Evolutionary conservation across 2,329 filamentous ascomycete species (phyloP), one percentile per base, ranked within the genome.

Genomic region (Cyphellophora europaea): DNA sequence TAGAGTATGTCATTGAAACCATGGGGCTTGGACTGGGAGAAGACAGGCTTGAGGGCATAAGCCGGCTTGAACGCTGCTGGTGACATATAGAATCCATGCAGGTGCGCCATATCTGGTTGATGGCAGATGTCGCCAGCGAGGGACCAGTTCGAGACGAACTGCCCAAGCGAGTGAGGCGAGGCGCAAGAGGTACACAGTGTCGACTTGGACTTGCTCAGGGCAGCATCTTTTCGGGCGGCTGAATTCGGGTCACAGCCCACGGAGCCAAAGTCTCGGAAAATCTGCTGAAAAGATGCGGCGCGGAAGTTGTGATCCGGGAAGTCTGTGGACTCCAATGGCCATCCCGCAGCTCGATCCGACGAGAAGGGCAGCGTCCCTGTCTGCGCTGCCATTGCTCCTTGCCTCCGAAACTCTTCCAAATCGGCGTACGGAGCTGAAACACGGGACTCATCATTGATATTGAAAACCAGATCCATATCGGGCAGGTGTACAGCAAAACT

Each of bases 1-100:
- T 87, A 80, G 14, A 88, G 58, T 19, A 93, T 83, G 52, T 93
- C 85, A 43, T 71, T 75, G 58, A 83, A 89, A 4, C 77, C 77
- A 29, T 72, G 67, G 2, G 79, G 74, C 48, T 85, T 86, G 32
- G 76, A 79, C 38, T 82, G 71, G 42, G 82, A 82, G 58, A 91
- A 91, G 8, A 91, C 63, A 0, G 85, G 85, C 2, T 82, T 58
- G 3, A 91, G 65, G 13, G 78, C 66, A 41, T 74, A 70, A 1
- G 79, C 71, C 0, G 77, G 72, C 32, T 74, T 72, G 43, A 75
- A 66, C 1, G 71, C 66, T 5, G 79, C 72, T 0, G 79, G 72
- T 0, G 72, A 75, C 27, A 82, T 66, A 53, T 83, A 76, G 50
- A 89, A 76, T 27, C 82, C 80, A 49, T 89, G 83, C 1, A 89